phyloP scores from a whole-genome alignment of 164 flowering plant genomes.

The Hamamelis virginiana region DNA sequence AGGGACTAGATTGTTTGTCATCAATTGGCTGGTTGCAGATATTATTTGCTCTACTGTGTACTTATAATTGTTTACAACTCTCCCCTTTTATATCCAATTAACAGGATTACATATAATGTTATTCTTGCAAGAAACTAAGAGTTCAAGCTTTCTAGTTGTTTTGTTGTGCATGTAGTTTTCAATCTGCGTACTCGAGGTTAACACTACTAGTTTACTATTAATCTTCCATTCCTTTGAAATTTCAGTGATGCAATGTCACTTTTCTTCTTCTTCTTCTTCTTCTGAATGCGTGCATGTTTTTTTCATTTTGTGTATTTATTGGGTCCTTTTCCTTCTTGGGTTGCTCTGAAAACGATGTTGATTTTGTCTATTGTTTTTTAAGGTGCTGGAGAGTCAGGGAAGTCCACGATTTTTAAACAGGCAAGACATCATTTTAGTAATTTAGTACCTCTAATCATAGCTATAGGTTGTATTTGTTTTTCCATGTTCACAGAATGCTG shows the following conservation, averaged over 20 bases:
- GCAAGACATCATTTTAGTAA: conserved; percentile 29
- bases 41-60: neutral
- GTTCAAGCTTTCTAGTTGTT: neutral
- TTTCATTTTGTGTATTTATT: neutral
- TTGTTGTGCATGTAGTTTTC: neutral
- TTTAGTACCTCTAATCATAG: too few species aligned
- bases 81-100: neutral
- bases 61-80: neutral
- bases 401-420: conserved; percentile 99
- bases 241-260: neutral
- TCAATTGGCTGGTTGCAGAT: neutral
- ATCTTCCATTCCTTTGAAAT: neutral
- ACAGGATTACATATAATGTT: neutral
- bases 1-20: neutral
- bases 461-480: neutral
- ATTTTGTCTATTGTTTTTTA: conserved; percentile 4
- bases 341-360: neutral
- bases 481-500: neutral
- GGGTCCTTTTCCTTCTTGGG: neutral
- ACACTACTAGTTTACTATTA: neutral
- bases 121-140: neutral
- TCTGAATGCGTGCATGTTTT: neutral
- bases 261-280: neutral
- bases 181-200: neutral
- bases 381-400: conserved; percentile 99